These are phyloP conservation scores for Pythium coloratum DNA, from an alignment of 352 stramenopile species.

Conservation along the genomic window DNA sequence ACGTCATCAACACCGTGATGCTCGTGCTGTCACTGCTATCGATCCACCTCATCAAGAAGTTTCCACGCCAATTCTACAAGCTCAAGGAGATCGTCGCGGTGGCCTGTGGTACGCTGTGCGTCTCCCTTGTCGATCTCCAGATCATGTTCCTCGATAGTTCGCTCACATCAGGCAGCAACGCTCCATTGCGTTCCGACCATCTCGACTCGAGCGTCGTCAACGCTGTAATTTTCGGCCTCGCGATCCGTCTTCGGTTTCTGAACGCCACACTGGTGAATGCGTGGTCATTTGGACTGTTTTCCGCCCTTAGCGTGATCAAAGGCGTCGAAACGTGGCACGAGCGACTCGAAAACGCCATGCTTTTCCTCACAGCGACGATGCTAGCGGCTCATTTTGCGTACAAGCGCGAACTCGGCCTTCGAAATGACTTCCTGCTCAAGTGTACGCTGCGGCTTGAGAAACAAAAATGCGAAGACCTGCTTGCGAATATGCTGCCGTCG, in stretches of 20 bases:
- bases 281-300: slow-evolving; percentile 40
- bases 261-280: slow-evolving; percentile 50
- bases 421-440: slow-evolving; percentile 78
- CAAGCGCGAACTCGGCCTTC: slow-evolving; percentile 59
- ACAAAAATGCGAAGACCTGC: slow-evolving; percentile 78
- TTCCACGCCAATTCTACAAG: slow-evolving; percentile 29
- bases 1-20: slow-evolving; percentile 37
- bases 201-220: slow-evolving; percentile 56
- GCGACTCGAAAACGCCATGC: slow-evolving; percentile 39
- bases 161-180: not conserved
- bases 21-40: slow-evolving; percentile 29
- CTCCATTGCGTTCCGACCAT: slow-evolving; percentile 17
- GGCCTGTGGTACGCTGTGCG: slow-evolving; percentile 34
- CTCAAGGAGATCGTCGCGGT: slow-evolving; percentile 40
- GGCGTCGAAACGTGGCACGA: slow-evolving; percentile 36
- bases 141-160: slow-evolving; percentile 30
- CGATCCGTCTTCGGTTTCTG: slow-evolving; percentile 56
- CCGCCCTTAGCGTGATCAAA: slow-evolving; percentile 24
- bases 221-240: slow-evolving; percentile 55
- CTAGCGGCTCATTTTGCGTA: slow-evolving; percentile 55
- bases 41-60: slow-evolving; percentile 35
- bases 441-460: slow-evolving; percentile 76
- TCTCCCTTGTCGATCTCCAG: slow-evolving; percentile 43
- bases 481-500: slow-evolving; percentile 86
- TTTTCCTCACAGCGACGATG: slow-evolving; percentile 35